These are phyloP conservation scores for Sphagnum magellanicum DNA, from an alignment of 228 moss, liverwort and hornwort species.

Conservation along the genomic window DNA sequence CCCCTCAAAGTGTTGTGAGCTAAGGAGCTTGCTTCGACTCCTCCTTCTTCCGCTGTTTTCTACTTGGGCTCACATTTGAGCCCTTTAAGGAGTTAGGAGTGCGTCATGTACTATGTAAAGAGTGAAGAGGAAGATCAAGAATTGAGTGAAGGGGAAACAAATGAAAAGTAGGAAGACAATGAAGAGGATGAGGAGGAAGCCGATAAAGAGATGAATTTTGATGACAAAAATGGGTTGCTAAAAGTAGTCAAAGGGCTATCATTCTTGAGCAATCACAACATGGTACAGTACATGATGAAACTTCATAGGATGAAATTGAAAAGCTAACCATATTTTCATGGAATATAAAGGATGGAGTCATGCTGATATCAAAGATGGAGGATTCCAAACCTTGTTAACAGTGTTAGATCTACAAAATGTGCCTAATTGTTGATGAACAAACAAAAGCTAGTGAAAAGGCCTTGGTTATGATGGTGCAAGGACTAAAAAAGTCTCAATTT, in stretches of 20 bases:
- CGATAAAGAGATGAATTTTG: not conserved
- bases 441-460: not conserved
- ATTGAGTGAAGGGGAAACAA: constrained; percentile 11
- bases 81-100: too few species aligned
- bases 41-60: too few species aligned
- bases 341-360: not conserved
- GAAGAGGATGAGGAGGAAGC: constrained; percentile 10
- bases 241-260: too few species aligned
- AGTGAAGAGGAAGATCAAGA: constrained; percentile 16
- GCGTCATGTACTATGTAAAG: not conserved
- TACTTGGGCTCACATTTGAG: too few species aligned
- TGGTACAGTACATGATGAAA: not conserved
- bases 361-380: not conserved
- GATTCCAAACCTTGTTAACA: not conserved
- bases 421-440: constrained; percentile 1
- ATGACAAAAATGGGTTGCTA: not conserved
- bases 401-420: not conserved
- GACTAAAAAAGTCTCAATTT: too few species aligned
- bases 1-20: too few species aligned
- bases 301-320: not conserved
- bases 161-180: constrained; percentile 4
- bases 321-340: too few species aligned
- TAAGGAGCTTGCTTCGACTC: too few species aligned
- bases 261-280: too few species aligned
- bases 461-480: too few species aligned